Percentiles rank a stretch among this genome's conserved stretches.
phyloP scores from a whole-genome alignment of 2,329 filamentous ascomycete genomes.

The Fonsecaea pedrosoi region DNA sequence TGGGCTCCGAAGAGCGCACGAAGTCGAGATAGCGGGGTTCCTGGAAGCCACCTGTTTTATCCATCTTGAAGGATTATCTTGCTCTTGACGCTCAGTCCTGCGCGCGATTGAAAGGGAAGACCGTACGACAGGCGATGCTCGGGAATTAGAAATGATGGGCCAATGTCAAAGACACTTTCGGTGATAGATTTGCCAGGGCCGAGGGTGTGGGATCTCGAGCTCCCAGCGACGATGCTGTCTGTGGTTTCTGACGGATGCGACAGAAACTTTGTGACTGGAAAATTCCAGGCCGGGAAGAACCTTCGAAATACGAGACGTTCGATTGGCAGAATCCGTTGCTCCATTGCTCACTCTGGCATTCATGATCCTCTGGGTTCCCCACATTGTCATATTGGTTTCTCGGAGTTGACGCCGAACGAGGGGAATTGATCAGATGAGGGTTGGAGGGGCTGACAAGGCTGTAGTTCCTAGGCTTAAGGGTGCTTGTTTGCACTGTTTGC shows the following conservation, averaged over 20 bases:
- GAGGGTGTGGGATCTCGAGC: background rate
- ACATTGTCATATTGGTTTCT: background rate
- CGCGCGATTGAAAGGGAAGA: background rate
- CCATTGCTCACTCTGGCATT: background rate
- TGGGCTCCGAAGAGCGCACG: conserved; percentile 60
- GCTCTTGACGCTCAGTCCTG: background rate
- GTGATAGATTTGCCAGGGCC: background rate
- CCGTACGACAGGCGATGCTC: background rate
- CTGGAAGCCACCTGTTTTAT: conserved; percentile 31
- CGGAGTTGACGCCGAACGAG: conserved; percentile 5
- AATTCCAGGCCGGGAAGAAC: background rate
- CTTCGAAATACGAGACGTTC: conserved; percentile 2
- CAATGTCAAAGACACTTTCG: background rate
- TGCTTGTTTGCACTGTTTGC: conserved; percentile 6
- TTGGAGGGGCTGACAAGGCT: conserved; percentile 1
- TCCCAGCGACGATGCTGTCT: background rate
- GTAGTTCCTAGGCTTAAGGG: background rate
- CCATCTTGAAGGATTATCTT: background rate
- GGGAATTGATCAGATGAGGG: background rate
- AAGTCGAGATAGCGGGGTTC: conserved; percentile 63
- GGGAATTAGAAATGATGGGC: background rate
- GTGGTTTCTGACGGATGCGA: background rate
- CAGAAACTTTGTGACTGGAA: conserved; percentile 2
- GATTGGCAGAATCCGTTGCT: background rate
- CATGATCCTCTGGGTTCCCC: background rate